Base-by-base conservation (phyloP, 1,139 yeast genomes). In the Scheffersomyces stambukii region DNA sequence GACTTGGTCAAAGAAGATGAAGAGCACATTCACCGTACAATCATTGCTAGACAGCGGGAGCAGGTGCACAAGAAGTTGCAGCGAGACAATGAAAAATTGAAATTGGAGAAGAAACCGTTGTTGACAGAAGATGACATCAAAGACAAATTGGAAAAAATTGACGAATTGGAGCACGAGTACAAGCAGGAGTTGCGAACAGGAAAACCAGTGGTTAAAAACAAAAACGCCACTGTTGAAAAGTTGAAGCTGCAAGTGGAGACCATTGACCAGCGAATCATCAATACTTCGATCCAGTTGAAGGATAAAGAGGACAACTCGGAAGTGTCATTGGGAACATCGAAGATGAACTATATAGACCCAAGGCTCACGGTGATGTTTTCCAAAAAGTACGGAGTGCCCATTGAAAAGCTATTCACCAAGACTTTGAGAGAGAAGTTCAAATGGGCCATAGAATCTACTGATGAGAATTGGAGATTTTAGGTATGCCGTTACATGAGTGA, bases 401-500 rank as follows among this genome's bases (percentile, higher is more conserved):
- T 91, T 36, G 97, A 89, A 55, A 88, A 85, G 57, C 69, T 91
- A 31, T 88, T 91, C 46, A 82, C 96, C 14, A 88, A 86, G 58
- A 83, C 97, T 0, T 65, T 89, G 41, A 68, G 97, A 40, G 96
- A 89, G 25, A 89, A 89, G 63, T 89, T 89, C 59, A 80, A 76
- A 31, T 89, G 98, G 98, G 97, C 98, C 15, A 81, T 89, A 33
- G 94, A 89, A 53, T 79, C 91, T 29, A 89, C 80, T 4, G 96
- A 83, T 51, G 86, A 76, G 42, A 64, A 85, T 47, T 89, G 98
- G 98, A 69, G 77, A 43, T 88, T 88, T 49, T 86, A 54, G 24
- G 15, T n/a, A 12, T 9, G 12, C 19, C 25, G 7, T 13, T 24
- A 12, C 18, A 14, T 19, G n/a, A n/a, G n/a, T n/a, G n/a, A n/a